phyloP scores from a whole-genome alignment of 305 asterid genomes.

The Solanum hybrid region DNA sequence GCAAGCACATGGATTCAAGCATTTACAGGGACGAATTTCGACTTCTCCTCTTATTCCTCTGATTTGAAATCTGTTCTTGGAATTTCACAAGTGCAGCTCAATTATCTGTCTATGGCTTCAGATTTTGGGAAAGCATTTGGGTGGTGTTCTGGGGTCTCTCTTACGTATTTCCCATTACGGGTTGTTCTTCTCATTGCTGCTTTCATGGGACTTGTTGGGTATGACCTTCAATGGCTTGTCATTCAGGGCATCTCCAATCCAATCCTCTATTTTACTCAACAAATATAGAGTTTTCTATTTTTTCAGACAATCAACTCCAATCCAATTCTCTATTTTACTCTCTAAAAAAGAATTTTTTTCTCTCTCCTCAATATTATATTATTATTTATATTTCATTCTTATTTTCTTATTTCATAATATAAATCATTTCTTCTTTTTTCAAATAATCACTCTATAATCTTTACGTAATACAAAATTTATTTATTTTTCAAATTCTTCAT shows the following conservation, averaged over 20 bases:
- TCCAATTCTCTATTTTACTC: too few relatives aligned
- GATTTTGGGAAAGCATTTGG: conserved; percentile 63
- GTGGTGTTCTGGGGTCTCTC: conserved; percentile 55
- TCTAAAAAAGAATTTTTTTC: too few relatives aligned
- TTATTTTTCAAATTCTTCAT: too few relatives aligned
- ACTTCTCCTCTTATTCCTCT: conserved; percentile 49
- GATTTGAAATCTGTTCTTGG: conserved; percentile 33
- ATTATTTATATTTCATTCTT: too few relatives aligned
- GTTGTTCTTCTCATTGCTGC: conserved; percentile 40
- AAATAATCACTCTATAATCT: too few relatives aligned
- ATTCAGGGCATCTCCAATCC: not conserved
- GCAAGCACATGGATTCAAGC: conserved; percentile 62
- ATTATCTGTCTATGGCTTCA: conserved; percentile 49
- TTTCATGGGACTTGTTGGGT: conserved; percentile 49
- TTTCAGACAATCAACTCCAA: too few relatives aligned
- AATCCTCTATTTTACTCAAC: too few relatives aligned
- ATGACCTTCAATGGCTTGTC: conserved; percentile 54
- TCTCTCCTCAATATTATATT: too few relatives aligned
- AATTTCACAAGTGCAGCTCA: conserved; percentile 51
- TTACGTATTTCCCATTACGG: conserved; percentile 38
- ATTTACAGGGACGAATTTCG: conserved; percentile 58
- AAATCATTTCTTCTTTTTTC: too few relatives aligned
- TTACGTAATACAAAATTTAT: too few relatives aligned
- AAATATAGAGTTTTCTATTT: too few relatives aligned
- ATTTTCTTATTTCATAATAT: too few relatives aligned